Evolutionary conservation across 1,284 basidiomycete species (phyloP).

Genomic region (Tylopilus sp.): DNA sequence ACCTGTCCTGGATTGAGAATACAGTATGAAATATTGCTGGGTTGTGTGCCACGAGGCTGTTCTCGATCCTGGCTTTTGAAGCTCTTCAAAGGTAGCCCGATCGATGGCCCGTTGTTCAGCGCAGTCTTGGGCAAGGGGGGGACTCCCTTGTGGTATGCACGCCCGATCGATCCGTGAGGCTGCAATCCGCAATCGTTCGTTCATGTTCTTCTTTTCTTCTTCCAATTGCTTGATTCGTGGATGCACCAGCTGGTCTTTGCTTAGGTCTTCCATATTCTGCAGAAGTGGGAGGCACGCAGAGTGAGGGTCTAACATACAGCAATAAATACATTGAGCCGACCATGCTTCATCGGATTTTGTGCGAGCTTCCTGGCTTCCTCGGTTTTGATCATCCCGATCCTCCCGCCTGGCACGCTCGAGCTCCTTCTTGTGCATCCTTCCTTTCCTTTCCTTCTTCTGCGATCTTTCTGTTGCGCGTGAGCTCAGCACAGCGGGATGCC

Average conservation of each 20-base stretch:
- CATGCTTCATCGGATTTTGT: constrained; percentile 86
- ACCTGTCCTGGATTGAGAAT: too few relatives aligned
- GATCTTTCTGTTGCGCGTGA: constrained; percentile 76
- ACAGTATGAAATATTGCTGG: too few relatives aligned
- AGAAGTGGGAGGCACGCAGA: not conserved
- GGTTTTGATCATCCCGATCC: constrained; percentile 70
- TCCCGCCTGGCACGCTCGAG: constrained; percentile 84
- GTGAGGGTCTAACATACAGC: constrained; percentile 61
- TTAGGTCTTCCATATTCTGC: constrained; percentile 83
- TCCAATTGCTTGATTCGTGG: constrained; percentile 96
- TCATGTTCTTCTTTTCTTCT: constrained; percentile 95
- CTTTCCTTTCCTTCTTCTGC: constrained; percentile 74
- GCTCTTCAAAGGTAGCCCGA: too few relatives aligned
- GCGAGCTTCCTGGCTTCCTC: constrained; percentile 71
- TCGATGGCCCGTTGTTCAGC: too few relatives aligned
- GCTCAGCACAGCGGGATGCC: constrained; percentile 82
- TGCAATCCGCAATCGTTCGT: constrained; percentile 86
- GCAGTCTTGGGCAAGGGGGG: too few relatives aligned
- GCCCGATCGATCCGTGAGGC: constrained; percentile 96
- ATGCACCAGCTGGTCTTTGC: constrained; percentile 90
- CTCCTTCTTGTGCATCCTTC: constrained; percentile 83
- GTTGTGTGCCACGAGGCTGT: too few relatives aligned
- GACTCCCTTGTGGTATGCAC: constrained; percentile 93
- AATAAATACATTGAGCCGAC: constrained; percentile 88
- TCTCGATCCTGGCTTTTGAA: too few relatives aligned